A percentile compares a stretch with the other conserved stretches of the same genome.
Evolutionary conservation across 805 yeast genomes (phyloP).

Genomic region (Metschnikowia continentalis): DNA sequence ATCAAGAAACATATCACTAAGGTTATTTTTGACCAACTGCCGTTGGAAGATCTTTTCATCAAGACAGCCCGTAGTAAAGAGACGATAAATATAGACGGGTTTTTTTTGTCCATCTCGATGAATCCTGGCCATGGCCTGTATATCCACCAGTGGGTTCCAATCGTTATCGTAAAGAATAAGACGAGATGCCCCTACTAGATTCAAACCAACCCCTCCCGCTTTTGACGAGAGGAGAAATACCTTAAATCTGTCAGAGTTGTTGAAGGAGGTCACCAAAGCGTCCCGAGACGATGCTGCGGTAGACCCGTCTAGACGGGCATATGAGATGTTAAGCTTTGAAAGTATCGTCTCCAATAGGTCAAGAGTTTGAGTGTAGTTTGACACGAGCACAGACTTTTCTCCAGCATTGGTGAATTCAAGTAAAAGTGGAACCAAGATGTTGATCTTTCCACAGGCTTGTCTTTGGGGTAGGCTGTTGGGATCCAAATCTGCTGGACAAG

Average conservation of each 20-base stretch:
- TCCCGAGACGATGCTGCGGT: slow-evolving; percentile 68
- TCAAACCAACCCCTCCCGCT: slow-evolving; percentile 92
- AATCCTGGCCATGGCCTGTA: slow-evolving; percentile 93
- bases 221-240: slow-evolving; percentile 81
- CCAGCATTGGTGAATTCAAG: slow-evolving; percentile 38
- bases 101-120: slow-evolving; percentile 88
- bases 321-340: slow-evolving; percentile 45
- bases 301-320: slow-evolving; percentile 75
- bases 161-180: slow-evolving; percentile 85
- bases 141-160: slow-evolving; percentile 93
- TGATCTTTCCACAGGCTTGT: slow-evolving; percentile 54
- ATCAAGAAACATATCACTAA: slow-evolving; percentile 67
- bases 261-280: slow-evolving; percentile 64
- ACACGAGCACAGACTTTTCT: slow-evolving; percentile 82
- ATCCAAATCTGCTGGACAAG: slow-evolving; percentile 6
- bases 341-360: slow-evolving; percentile 66
- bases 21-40: slow-evolving; percentile 76
- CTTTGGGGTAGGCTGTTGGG: slow-evolving; percentile 18
- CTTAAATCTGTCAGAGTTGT: slow-evolving; percentile 38
- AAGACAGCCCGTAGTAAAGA: slow-evolving; percentile 82
- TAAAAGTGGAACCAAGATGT: slow-evolving; percentile 54
- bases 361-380: slow-evolving; percentile 83
- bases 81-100: slow-evolving; percentile 76
- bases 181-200: slow-evolving; percentile 85
- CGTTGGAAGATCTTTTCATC: slow-evolving; percentile 94